Conservation (phyloP, 2,329 filamentous ascomycete species). For the Talaromyces verruculosus region DNA sequence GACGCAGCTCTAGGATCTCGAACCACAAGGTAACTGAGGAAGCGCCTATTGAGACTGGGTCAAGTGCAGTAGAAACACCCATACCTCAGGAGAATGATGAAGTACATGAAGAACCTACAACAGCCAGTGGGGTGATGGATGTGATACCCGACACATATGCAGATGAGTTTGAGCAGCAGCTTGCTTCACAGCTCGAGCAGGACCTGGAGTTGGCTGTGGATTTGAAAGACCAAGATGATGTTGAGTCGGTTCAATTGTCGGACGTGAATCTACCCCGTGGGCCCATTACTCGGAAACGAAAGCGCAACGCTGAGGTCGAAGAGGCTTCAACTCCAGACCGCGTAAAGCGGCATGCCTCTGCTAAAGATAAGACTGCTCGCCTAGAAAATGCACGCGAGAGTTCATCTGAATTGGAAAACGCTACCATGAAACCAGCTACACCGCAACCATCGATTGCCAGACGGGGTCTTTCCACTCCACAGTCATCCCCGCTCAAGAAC, state of each 20-base stretch:
- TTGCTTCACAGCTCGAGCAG: constrained; percentile 48
- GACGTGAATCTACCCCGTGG: constrained; percentile 16
- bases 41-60: background rate
- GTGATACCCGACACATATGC: constrained; percentile 37
- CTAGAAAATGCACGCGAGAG: background rate
- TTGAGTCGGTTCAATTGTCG: constrained; percentile 12
- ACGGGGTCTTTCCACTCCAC: constrained; percentile 13
- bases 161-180: constrained; percentile 46
- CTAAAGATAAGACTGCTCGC: constrained; percentile 23
- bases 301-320: constrained; percentile 32
- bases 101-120: background rate
- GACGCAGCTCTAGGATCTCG: constrained; percentile 10
- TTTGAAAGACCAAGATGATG: constrained; percentile 24
- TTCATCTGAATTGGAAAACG: constrained; percentile 7
- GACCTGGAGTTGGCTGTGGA: constrained; percentile 44
- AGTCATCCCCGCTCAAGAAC: constrained; percentile 17
- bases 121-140: constrained; percentile 21
- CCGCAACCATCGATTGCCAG: background rate
- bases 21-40: background rate
- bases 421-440: background rate
- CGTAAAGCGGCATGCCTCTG: constrained; percentile 35
- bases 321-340: constrained; percentile 23
- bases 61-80: background rate
- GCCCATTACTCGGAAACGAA: constrained; percentile 36
- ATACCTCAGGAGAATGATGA: background rate